phyloP scores from a whole-genome alignment of 148 eudicot genomes.

The Nepenthes gracilis region DNA sequence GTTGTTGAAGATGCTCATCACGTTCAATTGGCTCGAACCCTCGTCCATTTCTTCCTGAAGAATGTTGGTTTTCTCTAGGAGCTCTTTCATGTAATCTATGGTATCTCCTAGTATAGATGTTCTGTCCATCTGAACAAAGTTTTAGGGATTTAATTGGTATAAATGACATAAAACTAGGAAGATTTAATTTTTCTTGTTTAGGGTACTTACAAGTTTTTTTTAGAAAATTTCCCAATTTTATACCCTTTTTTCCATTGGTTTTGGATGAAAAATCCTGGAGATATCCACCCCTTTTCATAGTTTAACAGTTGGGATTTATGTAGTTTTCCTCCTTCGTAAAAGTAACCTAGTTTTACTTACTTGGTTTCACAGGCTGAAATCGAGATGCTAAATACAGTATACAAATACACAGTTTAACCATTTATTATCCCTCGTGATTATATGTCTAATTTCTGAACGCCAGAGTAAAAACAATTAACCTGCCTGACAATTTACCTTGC shows the following conservation, averaged over 20 bases:
- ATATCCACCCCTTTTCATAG: too few species aligned
- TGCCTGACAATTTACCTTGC: constrained; percentile 35
- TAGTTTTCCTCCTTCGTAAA: too few species aligned
- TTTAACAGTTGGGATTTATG: too few species aligned
- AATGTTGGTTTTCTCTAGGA: constrained; percentile 41
- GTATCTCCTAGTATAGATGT: constrained; percentile 78
- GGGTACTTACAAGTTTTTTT: too few species aligned
- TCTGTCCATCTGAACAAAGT: constrained; percentile 62
- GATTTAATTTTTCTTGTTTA: neutral
- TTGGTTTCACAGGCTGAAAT: too few species aligned
- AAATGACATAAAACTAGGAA: neutral
- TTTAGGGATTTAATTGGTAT: neutral
- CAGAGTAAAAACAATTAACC: neutral
- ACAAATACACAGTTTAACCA: too few species aligned
- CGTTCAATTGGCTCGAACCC: constrained; percentile 26
- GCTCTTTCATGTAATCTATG: constrained; percentile 75
- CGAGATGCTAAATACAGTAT: too few species aligned
- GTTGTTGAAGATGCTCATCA: constrained; percentile 43
- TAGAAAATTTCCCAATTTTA: too few species aligned
- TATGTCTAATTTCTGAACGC: neutral
- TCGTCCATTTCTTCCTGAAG: constrained; percentile 42
- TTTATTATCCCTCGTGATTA: too few species aligned
- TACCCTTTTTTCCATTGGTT: too few species aligned
- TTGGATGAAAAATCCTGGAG: too few species aligned
- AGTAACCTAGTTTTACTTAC: too few species aligned